These are phyloP conservation scores for Canariomyces notabilis DNA, from an alignment of 2,329 filamentous ascomycete genomes.

Conservation along the genomic window DNA sequence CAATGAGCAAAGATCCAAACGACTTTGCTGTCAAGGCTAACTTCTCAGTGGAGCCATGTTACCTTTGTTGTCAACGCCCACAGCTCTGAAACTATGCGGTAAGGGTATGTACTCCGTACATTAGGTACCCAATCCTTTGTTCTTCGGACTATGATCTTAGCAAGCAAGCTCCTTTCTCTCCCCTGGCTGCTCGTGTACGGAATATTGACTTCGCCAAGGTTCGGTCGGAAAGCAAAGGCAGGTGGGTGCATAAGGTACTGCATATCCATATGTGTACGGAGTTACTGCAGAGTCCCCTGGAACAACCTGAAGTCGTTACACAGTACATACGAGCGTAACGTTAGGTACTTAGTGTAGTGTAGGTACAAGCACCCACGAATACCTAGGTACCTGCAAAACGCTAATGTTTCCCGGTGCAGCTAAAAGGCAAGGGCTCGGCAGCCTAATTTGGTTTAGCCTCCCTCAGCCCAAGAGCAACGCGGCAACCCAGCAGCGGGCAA, in stretches of 20 bases:
- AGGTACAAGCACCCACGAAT: too few relatives aligned
- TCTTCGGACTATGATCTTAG: background rate
- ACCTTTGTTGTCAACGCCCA: background rate
- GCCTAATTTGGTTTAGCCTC: background rate
- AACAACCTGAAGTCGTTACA: too few relatives aligned
- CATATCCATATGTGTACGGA: too few relatives aligned
- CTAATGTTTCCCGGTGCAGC: conserved; percentile 1
- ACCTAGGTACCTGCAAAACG: too few relatives aligned
- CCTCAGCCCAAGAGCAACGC: background rate
- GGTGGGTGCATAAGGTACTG: too few relatives aligned
- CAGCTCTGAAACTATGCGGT: background rate
- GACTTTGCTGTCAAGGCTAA: background rate
- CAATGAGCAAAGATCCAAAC: background rate
- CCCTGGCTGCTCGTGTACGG: too few relatives aligned
- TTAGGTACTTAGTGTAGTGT: too few relatives aligned
- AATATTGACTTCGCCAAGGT: too few relatives aligned
- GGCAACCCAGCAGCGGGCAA: conserved; percentile 12
- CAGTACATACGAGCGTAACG: too few relatives aligned
- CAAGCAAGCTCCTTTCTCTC: background rate
- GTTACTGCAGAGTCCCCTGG: too few relatives aligned
- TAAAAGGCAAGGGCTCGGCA: background rate
- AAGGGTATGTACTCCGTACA: too few relatives aligned
- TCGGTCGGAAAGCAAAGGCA: too few relatives aligned
- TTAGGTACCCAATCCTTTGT: background rate
- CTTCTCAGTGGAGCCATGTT: background rate